phyloP scores from a whole-genome alignment of 345 rosid genomes.

The Cardamine occulta region DNA sequence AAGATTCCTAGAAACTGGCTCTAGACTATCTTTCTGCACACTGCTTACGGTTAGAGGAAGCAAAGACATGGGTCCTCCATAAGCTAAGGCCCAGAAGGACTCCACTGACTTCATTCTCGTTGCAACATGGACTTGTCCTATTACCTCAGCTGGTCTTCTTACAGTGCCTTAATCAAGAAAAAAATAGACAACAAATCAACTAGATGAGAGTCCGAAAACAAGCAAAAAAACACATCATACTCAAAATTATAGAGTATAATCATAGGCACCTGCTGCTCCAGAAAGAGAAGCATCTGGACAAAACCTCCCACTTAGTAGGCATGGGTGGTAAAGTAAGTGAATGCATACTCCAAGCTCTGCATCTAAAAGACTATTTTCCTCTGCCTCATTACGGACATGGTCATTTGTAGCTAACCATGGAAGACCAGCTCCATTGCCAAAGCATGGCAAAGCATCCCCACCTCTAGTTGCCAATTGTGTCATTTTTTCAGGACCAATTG shows the following conservation, averaged over 20 bases:
- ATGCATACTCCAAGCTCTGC: constrained; percentile 78
- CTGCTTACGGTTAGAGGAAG: constrained; percentile 78
- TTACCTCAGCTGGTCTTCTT: constrained; percentile 94
- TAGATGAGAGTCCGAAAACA: no score
- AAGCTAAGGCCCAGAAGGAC: constrained; percentile 92
- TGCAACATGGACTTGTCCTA: constrained; percentile 97
- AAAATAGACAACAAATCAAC: neutral
- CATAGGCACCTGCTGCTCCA: constrained; percentile 80
- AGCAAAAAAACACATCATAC: no score
- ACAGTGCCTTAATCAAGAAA: constrained; percentile 57
- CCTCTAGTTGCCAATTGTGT: constrained; percentile 83
- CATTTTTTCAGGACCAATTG: constrained; percentile 93
- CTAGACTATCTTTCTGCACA: constrained; percentile 68
- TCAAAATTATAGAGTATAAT: neutral
- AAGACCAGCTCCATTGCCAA: constrained; percentile 88
- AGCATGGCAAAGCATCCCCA: constrained; percentile 84
- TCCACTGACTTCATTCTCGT: constrained; percentile 80
- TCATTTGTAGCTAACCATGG: constrained; percentile 93
- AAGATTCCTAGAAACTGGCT: constrained; percentile 57
- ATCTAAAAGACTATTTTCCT: constrained; percentile 81
- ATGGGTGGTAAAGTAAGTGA: constrained; percentile 92
- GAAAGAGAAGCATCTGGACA: constrained; percentile 95
- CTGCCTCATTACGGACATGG: constrained; percentile 55
- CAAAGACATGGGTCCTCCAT: constrained; percentile 95
- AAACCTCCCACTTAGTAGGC: constrained; percentile 79